phyloP scores from a whole-genome alignment of 2,329 filamentous ascomycete genomes.

The Furcasterigmium furcatum region DNA sequence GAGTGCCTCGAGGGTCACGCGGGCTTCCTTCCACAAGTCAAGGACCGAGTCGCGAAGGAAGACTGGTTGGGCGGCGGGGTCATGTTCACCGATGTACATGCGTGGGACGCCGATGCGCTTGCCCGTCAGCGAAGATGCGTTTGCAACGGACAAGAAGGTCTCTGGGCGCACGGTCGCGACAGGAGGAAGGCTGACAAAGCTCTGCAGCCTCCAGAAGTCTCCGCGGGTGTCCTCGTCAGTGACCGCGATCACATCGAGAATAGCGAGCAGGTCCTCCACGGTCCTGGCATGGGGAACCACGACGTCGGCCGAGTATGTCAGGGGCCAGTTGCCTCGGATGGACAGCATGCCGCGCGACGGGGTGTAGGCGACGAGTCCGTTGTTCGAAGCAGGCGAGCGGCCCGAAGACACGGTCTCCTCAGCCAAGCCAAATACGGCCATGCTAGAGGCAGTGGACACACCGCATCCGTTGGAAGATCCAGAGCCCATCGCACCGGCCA shows the following conservation, averaged over 20 bases:
- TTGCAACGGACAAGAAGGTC: slow-evolving; percentile 25
- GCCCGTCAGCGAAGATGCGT: slow-evolving; percentile 30
- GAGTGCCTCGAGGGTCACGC: slow-evolving; percentile 29
- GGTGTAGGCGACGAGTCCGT: slow-evolving; percentile 52
- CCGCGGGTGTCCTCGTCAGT: slow-evolving; percentile 37
- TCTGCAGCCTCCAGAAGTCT: slow-evolving; percentile 55
- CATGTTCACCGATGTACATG: slow-evolving; percentile 43
- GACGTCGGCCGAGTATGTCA: slow-evolving; percentile 55
- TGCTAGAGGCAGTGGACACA: slow-evolving; percentile 43
- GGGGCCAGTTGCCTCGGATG: slow-evolving; percentile 48
- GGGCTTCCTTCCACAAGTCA: slow-evolving; percentile 25
- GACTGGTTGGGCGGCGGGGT: slow-evolving; percentile 11
- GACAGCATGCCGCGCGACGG: slow-evolving; percentile 50
- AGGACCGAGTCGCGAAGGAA: slow-evolving; percentile 13
- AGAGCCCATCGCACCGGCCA: slow-evolving; percentile 52
- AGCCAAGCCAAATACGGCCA: slow-evolving; percentile 51
- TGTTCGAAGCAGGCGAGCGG: slow-evolving; percentile 53
- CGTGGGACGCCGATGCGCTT: slow-evolving; percentile 47
- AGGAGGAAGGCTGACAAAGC: slow-evolving; percentile 34
- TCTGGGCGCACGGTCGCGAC: slow-evolving; percentile 25
- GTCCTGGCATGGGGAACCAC: slow-evolving; percentile 49
- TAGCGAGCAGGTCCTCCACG: slow-evolving; percentile 42
- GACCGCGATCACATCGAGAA: slow-evolving; percentile 44
- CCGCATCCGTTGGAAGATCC: slow-evolving; percentile 57
- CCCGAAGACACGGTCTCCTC: slow-evolving; percentile 55